A percentile compares a stretch with the other conserved stretches of the same genome.
phyloP scores from a whole-genome alignment of 2,329 filamentous ascomycete species.

The Colletotrichum zoysiae region DNA sequence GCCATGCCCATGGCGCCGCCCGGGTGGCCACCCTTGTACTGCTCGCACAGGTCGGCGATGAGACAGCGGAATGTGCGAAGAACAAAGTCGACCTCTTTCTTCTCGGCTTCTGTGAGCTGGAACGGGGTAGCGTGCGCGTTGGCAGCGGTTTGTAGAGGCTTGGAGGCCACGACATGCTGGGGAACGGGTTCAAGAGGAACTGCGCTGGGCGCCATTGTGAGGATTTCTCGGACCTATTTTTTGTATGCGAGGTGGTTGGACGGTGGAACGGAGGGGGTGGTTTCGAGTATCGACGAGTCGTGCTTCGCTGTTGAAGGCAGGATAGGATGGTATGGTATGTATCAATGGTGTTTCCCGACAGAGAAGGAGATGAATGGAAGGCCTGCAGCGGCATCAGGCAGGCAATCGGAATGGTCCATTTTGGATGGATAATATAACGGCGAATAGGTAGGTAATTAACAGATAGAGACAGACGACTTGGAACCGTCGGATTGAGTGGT shows the following conservation, averaged over 20 bases:
- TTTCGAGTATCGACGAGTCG: constrained; percentile 6
- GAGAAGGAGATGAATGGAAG: not conserved
- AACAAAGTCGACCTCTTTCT: constrained; percentile 51
- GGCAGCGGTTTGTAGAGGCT: constrained; percentile 31
- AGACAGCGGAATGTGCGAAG: constrained; percentile 71
- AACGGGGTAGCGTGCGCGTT: constrained; percentile 18
- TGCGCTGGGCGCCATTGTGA: constrained; percentile 41
- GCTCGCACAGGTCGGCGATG: constrained; percentile 77
- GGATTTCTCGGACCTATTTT: not conserved
- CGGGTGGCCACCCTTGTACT: constrained; percentile 77
- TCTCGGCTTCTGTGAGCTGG: constrained; percentile 30
- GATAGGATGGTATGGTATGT: no score
- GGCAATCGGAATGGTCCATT: constrained; percentile 4
- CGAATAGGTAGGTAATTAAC: constrained; percentile 9
- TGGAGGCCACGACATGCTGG: constrained; percentile 28
- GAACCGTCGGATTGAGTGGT: constrained; percentile 23
- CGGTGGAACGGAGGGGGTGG: not conserved
- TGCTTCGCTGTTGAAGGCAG: not conserved
- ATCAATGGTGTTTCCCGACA: constrained; percentile 5
- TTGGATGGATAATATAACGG: constrained; percentile 36
- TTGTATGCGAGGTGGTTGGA: not conserved
- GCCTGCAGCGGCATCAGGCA: not conserved
- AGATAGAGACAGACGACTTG: not conserved
- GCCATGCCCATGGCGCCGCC: constrained; percentile 72
- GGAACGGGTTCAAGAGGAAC: constrained; percentile 27